These are phyloP conservation scores for Podospora comata DNA, from an alignment of 495 filamentous ascomycete species.

Conservation along the genomic window DNA sequence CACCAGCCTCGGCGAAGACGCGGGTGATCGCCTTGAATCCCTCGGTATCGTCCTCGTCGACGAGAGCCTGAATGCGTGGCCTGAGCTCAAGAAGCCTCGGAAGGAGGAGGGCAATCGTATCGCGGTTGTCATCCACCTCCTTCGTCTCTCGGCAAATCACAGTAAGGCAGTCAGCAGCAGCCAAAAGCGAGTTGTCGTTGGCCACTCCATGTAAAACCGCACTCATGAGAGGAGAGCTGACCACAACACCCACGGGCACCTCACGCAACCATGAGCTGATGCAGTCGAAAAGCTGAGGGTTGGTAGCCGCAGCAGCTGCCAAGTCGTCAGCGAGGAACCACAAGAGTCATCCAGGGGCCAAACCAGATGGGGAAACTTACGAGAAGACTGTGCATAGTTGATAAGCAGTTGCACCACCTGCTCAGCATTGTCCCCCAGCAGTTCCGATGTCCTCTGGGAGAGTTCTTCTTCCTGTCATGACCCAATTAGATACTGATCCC, in stretches of 20 bases:
- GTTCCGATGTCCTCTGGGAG: conserved; percentile 69
- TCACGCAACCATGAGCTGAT: conserved; percentile 96
- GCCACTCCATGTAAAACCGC: conserved; percentile 74
- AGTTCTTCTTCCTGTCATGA: conserved; percentile 89
- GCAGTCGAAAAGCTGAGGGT: conserved; percentile 88
- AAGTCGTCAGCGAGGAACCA: conserved; percentile 3
- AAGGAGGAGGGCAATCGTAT: conserved; percentile 78
- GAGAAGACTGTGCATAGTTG: conserved; percentile 85
- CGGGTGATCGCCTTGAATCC: conserved; percentile 81
- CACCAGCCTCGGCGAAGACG: conserved; percentile 89
- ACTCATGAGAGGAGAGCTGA: conserved; percentile 80
- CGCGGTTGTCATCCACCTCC: conserved; percentile 83
- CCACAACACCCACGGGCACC: conserved; percentile 76
- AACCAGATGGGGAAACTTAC: conserved; percentile 48
- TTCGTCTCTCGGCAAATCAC: conserved; percentile 87
- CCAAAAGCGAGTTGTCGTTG: conserved; percentile 72
- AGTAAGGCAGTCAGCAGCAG: conserved; percentile 90
- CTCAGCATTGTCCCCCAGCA: conserved; percentile 84
- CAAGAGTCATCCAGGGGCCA: background rate
- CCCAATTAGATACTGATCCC: conserved; percentile 52
- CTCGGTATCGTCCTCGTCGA: conserved; percentile 79
- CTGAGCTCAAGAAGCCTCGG: conserved; percentile 74
- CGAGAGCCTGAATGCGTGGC: conserved; percentile 72
- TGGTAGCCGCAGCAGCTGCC: conserved; percentile 65
- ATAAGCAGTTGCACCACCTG: conserved; percentile 81